Conservation (phyloP, 1,139 yeast genomes). For the Suhomyces chickasaworum region DNA sequence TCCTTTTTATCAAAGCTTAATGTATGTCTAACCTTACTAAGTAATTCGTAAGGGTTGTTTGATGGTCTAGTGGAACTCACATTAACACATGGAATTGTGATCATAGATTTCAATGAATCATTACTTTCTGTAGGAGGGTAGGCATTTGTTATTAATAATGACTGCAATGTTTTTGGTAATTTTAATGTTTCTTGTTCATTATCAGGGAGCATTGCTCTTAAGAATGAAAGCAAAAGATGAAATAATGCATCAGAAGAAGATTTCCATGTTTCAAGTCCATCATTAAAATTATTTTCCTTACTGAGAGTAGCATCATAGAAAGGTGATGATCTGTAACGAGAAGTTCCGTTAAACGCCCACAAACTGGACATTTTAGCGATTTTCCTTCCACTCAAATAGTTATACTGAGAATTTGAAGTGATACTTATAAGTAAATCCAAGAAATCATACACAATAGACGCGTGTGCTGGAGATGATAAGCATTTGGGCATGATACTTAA, state of each 20-base stretch:
- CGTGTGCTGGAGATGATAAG: constrained; percentile 81
- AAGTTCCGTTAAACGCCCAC: constrained; percentile 73
- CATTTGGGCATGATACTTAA: constrained; percentile 82
- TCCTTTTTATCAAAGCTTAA: constrained; percentile 72
- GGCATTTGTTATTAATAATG: constrained; percentile 59
- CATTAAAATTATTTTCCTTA: constrained; percentile 52
- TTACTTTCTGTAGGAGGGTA: constrained; percentile 60
- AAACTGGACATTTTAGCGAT: constrained; percentile 80
- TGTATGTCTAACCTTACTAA: constrained; percentile 63
- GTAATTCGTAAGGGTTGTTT: constrained; percentile 42
- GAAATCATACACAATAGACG: constrained; percentile 85
- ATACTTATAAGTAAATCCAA: constrained; percentile 78
- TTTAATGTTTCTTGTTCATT: constrained; percentile 57
- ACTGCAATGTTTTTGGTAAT: constrained; percentile 65
- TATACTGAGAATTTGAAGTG: constrained; percentile 79
- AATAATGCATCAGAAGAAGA: constrained; percentile 85
- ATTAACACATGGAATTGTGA: constrained; percentile 61
- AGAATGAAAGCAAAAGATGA: constrained; percentile 74
- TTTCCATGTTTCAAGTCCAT: constrained; percentile 78
- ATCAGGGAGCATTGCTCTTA: constrained; percentile 78
- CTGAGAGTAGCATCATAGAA: constrained; percentile 46
- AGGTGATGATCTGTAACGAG: constrained; percentile 29
- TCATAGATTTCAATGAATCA: constrained; percentile 39
- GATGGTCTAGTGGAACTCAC: constrained; percentile 66
- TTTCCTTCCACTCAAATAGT: constrained; percentile 78